phyloP scores from a whole-genome alignment of 2,329 filamentous ascomycete genomes.

The Trichoderma semiorbis region DNA sequence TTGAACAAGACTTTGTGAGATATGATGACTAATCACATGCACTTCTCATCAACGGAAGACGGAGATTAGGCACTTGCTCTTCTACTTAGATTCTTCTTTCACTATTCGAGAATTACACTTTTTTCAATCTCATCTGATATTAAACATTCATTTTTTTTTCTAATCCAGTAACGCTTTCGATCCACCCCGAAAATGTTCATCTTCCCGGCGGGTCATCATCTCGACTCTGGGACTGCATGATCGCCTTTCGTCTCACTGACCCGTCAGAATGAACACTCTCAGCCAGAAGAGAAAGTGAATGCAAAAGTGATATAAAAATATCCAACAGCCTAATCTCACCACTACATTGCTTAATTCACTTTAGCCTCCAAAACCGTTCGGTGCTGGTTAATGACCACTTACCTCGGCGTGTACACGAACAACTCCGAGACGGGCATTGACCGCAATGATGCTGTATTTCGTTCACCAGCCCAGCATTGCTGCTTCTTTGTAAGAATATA shows the following conservation, averaged over 20 bases:
- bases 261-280: background rate
- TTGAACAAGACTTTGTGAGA: background rate
- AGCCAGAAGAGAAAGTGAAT: background rate
- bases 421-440: background rate
- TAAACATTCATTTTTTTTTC: background rate
- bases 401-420: background rate
- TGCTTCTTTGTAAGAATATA: background rate
- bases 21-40: background rate
- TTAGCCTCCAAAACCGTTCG: background rate
- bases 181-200: background rate
- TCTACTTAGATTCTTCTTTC: background rate
- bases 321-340: background rate
- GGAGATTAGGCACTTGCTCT: background rate
- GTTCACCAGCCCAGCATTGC: background rate
- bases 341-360: background rate
- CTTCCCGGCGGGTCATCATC: background rate
- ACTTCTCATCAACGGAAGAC: background rate
- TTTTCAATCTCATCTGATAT: background rate
- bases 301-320: background rate
- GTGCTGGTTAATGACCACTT: background rate
- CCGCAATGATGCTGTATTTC: background rate
- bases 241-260: background rate
- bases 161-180: background rate
- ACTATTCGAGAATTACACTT: background rate
- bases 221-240: background rate